Percentiles rank a stretch among this genome's conserved stretches.
Conservation (phyloP, 805 yeast genomes). For the Yarrowia sp. region DNA sequence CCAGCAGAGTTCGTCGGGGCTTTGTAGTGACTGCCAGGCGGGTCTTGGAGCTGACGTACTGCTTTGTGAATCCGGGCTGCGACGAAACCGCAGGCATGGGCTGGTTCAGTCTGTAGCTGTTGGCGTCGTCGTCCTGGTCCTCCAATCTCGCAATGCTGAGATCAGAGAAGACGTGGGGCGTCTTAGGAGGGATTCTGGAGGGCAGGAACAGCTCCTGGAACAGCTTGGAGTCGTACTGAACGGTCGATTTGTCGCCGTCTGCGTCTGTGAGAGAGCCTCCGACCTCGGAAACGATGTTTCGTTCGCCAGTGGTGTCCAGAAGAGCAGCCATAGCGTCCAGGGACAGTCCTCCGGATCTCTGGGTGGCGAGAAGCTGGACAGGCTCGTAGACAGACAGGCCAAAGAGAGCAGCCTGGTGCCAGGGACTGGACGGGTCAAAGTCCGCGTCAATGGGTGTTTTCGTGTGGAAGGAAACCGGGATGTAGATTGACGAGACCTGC, state of each 20-base stretch:
- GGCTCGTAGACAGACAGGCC: conserved; percentile 47
- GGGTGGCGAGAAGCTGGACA: conserved; percentile 41
- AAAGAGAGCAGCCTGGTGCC: conserved; percentile 47
- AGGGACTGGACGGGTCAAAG: conserved; percentile 37
- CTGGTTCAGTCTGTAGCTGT: background rate
- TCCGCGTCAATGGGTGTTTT: conserved; percentile 29
- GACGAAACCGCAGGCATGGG: conserved; percentile 16
- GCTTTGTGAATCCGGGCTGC: conserved; percentile 2
- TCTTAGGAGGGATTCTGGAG: conserved; percentile 28
- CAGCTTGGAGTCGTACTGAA: background rate
- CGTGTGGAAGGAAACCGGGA: conserved; percentile 50
- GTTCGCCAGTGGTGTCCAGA: background rate
- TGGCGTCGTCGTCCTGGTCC: background rate
- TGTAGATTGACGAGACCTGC: conserved; percentile 50
- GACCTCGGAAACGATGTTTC: conserved; percentile 7
- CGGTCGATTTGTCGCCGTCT: background rate
- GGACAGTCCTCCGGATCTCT: conserved; percentile 9
- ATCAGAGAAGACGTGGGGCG: conserved; percentile 29
- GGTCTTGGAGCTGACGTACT: conserved; percentile 16
- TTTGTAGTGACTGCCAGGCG: conserved; percentile 30
- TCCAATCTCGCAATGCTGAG: conserved; percentile 24
- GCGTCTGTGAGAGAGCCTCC: background rate
- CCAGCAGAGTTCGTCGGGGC: conserved; percentile 28
- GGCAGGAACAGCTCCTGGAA: conserved; percentile 29
- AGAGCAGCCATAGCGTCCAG: conserved; percentile 12